Evolutionary conservation across 441 rosid species (phyloP).

Genomic region (Eutrema salsugineum): DNA sequence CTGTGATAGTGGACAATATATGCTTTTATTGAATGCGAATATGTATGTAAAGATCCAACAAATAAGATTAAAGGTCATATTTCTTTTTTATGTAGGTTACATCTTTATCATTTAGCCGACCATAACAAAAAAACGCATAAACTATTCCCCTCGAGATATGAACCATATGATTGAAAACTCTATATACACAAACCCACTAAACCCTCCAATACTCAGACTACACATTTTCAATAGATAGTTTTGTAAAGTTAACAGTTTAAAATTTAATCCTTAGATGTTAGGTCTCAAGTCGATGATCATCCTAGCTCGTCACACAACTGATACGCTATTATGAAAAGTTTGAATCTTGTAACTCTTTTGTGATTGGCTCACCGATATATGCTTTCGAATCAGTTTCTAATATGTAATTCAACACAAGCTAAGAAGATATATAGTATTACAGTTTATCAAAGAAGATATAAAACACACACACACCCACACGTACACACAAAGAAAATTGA

Average conservation of each 20-base stretch:
- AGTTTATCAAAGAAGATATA: no score
- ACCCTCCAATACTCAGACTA: neutral
- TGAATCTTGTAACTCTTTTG: neutral
- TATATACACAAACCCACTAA: neutral
- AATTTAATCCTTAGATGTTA: neutral
- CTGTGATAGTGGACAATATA: neutral
- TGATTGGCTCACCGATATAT: neutral
- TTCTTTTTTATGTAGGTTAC: neutral
- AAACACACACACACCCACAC: no score
- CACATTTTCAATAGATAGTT: neutral
- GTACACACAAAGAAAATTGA: no score
- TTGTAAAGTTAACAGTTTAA: neutral
- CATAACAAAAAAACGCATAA: neutral
- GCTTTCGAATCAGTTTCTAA: neutral
- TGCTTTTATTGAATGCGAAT: constrained; percentile 5
- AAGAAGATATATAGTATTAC: neutral
- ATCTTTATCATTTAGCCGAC: constrained; percentile 13
- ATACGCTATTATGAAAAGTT: neutral
- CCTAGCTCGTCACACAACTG: neutral
- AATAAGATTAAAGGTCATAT: neutral
- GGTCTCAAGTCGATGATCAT: neutral
- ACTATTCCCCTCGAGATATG: constrained; percentile 12
- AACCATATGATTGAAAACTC: constrained; percentile 9
- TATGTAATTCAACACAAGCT: neutral
- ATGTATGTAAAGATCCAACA: neutral